Conservation (phyloP, 805 yeast species). For the Ogataea thermomethanolica region DNA sequence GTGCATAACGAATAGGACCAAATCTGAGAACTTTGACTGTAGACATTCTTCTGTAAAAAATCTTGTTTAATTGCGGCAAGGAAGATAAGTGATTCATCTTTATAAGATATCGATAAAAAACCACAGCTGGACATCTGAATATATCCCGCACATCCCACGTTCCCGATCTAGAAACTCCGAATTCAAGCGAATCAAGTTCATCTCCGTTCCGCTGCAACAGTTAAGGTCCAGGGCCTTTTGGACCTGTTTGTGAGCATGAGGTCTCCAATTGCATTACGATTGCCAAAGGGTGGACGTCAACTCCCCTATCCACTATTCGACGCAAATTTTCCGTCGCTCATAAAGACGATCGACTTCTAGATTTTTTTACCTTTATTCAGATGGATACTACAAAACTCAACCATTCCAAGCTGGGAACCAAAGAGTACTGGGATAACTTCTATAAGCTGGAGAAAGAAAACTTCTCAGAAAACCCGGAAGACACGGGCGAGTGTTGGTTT, state of each 20-base stretch:
- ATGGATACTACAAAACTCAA: constrained; percentile 43
- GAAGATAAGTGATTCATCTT: constrained; percentile 2
- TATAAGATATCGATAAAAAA: neutral
- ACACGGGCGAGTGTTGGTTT: constrained; percentile 97
- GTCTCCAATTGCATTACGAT: too few relatives aligned
- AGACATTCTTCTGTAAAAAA: constrained; percentile 20
- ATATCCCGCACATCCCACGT: constrained; percentile 9
- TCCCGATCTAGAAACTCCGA: neutral
- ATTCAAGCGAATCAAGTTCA: neutral
- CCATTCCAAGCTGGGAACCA: constrained; percentile 82
- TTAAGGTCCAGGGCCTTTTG: too few relatives aligned
- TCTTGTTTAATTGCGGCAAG: neutral
- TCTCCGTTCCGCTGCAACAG: too few relatives aligned
- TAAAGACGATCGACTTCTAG: constrained; percentile 9
- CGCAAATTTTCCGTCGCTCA: neutral
- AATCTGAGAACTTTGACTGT: constrained; percentile 57
- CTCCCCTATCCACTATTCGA: neutral
- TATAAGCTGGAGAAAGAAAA: constrained; percentile 70
- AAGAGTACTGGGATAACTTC: constrained; percentile 88
- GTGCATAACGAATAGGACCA: constrained; percentile 59
- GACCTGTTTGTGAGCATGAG: too few relatives aligned
- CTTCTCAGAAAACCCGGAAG: constrained; percentile 69
- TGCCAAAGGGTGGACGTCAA: too few relatives aligned
- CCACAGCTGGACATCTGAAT: neutral
- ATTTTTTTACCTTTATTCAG: neutral